Base-by-base conservation (phyloP, 352 stramenopile genomes). In the Phytopythium sindhum region DNA sequence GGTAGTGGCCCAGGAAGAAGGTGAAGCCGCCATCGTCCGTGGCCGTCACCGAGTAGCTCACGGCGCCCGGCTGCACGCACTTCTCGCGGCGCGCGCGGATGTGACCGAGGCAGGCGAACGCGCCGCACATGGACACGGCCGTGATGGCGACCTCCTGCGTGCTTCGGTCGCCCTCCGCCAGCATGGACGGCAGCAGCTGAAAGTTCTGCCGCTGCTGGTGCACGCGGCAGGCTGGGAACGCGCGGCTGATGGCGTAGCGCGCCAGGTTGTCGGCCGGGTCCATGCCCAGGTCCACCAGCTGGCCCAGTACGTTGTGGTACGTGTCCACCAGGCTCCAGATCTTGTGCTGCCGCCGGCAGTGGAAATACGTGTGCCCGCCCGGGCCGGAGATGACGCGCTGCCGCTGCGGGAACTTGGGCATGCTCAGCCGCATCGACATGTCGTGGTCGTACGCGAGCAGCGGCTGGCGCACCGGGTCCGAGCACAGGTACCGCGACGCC, bases 381-480 rank as follows among this genome's bases (percentile, higher is more conserved):
- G 66, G 66, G 0, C 66, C 66, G 0, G 66, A 65, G 26, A 69
- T 35, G 14, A 60, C 42, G 14, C 61, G 66, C 29, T 53, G 29
- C 31, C 66, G 61, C 23, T 72, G 61, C 33, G 61, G 57, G 52
- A 72, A 69, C 37, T 63, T 61, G 44, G 37, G 19, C 28, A 39
- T 24, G 26, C 52, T 59, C 56, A 72, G 47, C 57, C 60, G 53
- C 55, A 68, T 58, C 26, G 60, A n/a, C 66, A 72, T 66, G 28
- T 72, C 66, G 63, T 72, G 66, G 42, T 72, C 66, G 62, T 72
- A 72, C 28, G 57, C 37, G 39, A 72, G 66, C 24, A 72, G 47
- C 17, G 66, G 66, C 62, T 72, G 66, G 8, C 66, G 62, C n/a
- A 72, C 51, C 37, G 66, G 47, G 51, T 69, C 62, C 3, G 57